Base-by-base conservation (phyloP, 2,329 filamentous ascomycete species). In the Chrysoporthe deuterocubensis region DNA sequence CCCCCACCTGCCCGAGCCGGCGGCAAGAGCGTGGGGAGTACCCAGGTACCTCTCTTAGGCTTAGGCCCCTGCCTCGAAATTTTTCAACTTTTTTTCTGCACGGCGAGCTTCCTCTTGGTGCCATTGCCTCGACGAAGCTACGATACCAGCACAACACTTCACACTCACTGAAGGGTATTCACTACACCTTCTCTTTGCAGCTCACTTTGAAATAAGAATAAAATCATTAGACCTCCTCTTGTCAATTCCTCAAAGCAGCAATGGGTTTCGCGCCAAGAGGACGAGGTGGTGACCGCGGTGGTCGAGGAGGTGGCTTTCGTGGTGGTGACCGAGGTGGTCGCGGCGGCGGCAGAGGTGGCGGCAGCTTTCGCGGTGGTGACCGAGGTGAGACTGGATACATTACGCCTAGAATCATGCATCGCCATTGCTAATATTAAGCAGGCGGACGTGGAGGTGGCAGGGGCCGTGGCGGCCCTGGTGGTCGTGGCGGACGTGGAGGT, bases 261-360 rank as follows among this genome's bases (percentile, higher is more conserved):
- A 83, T 83, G 81, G 81, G 77, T 71, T 83, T 83, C 70, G 80
- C 80, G 65, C 80, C 79, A 67, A 79, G 79, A 74, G 81, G 79
- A 71, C 76, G 80, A 72, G 78, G 81, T 73, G 77, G 75, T 70
- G 71, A 75, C 71, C 77, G 78, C 73, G 77, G 77, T 50, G 74
- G 78, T 50, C 75, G 77, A 34, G 76, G 76, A 66, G 74, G 78
- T 67, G 76, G 76, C 65, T 76, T 78, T 70, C 76, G 78, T 63
- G 75, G 76, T 66, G 75, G 76, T 70, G 76, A 72, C 70, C 73
- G 74, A 56, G 74, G 78, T 52, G 75, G 75, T 67, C 69, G 71
- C 48, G 72, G 75, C 48, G 74, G 72, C 59, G 71, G 73, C 63
- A 70, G 75, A 71, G 76, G 78, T 62, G 74, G 74, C 21, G 68